Evolutionary conservation across 345 rosid genomes (phyloP).

Genomic region (Eucalyptus sp.): DNA sequence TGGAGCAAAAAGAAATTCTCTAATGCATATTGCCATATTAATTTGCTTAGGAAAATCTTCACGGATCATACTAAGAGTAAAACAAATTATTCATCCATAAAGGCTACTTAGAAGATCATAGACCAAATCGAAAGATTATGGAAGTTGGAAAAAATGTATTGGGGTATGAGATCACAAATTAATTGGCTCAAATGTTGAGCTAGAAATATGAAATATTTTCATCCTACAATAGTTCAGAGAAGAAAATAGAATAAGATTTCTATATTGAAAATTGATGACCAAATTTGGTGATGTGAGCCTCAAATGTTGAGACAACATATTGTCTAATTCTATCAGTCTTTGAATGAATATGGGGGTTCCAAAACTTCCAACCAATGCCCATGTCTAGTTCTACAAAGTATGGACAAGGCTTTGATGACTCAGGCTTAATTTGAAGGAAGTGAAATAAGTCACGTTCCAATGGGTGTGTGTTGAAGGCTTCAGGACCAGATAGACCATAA

Average conservation of each 20-base stretch:
- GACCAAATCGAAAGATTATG: not conserved
- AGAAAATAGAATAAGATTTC: too few species aligned
- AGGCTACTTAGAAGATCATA: not conserved
- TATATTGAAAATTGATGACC: not conserved
- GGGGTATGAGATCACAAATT: not conserved
- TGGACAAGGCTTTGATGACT: not conserved
- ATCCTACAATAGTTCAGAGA: not conserved
- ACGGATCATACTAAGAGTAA: not conserved
- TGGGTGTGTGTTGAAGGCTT: not conserved
- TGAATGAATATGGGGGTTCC: not conserved
- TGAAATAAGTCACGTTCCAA: not conserved
- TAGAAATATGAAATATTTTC: not conserved
- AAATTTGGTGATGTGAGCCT: not conserved
- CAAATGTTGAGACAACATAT: too few species aligned
- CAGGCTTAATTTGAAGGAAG: not conserved
- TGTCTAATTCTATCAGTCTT: not conserved
- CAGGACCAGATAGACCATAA: not conserved
- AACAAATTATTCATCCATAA: not conserved
- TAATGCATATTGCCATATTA: not conserved
- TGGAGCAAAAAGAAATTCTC: not conserved
- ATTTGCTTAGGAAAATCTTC: not conserved
- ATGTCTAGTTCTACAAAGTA: not conserved
- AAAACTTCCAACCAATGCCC: not conserved
- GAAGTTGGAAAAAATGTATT: not conserved
- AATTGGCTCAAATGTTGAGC: not conserved